These are phyloP conservation scores for Oleoguttula mirabilis DNA, from an alignment of 495 filamentous ascomycete species.

Conservation along the genomic window DNA sequence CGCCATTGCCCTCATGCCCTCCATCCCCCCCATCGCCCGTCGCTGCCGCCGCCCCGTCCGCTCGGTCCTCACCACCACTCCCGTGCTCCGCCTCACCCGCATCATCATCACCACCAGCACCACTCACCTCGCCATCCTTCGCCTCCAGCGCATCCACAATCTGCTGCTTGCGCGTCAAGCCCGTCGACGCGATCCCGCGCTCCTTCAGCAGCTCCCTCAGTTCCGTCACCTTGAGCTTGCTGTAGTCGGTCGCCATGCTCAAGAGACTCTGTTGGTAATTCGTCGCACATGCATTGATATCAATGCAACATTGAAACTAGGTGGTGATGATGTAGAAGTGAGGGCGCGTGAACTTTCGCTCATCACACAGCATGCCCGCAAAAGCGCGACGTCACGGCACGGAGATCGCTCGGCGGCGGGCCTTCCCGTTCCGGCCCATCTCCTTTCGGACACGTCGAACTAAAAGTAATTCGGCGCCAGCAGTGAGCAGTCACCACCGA, in stretches of 20 bases:
- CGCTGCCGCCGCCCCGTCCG: neutral
- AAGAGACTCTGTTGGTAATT: no score
- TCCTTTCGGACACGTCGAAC: no score
- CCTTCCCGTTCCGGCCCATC: no score
- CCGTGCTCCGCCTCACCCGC: constrained; percentile 2
- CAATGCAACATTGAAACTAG: neutral
- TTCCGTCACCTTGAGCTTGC: constrained; percentile 28
- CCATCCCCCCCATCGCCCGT: neutral
- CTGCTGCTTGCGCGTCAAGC: constrained; percentile 30
- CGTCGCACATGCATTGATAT: neutral
- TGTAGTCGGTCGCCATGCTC: constrained; percentile 27
- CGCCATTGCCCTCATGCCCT: neutral
- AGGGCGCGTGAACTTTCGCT: no score
- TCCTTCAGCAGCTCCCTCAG: constrained; percentile 27
- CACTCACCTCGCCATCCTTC: constrained; percentile 16
- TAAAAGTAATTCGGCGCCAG: no score
- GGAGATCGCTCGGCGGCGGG: no score
- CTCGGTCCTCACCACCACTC: neutral
- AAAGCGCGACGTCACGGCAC: no score
- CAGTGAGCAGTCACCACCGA: no score
- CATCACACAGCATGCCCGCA: no score
- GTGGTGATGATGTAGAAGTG: no score
- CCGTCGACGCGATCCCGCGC: constrained; percentile 28
- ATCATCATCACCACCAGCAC: constrained; percentile 6
- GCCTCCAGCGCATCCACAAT: constrained; percentile 29